Base-by-base conservation (phyloP, 768 basidiomycete species). In the Sistotremastrum niveocremeum region DNA sequence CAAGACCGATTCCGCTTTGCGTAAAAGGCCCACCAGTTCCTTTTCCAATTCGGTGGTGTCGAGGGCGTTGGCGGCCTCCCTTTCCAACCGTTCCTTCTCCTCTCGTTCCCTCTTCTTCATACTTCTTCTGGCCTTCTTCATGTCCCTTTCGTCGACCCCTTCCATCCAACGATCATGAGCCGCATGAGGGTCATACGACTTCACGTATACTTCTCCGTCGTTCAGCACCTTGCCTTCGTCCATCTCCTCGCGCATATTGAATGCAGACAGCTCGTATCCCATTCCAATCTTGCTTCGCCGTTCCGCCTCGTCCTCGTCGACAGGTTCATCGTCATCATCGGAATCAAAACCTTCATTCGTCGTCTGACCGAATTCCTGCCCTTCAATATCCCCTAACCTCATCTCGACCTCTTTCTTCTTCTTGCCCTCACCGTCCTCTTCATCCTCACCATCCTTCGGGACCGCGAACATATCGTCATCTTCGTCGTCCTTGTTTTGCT, bases 161-260 rank as follows among this genome's bases (percentile, higher is more conserved):
- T 90, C 86, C 77, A 99, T 84, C 95, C 95, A 99, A 34, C 76
- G 75, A 63, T 99, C 95, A 60, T 99, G 91, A 36, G 83, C 75
- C 29, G 81, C 88, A 58, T 91, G 84, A 1, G 85, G 86, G 61
- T 99, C 95, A 59, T 82, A 81, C 7, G 81, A 73, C 52, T 84
- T 81, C 42, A 85, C 78, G 58, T 90, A 89, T 56, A 64, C 84
- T 20, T 20, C 20, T 41, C 95, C 95, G 58, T 98, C 94, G 49
- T 84, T 85, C 4, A 87, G 81, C 67, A 99, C 97, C 59, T 90
- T 88, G 36, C 95, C 95, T 64, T 98, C 94, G 57, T 89, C 83
- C 84, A 98, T 93, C 71, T 99, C 95, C 55, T 88, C 84, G 52
- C 91, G 82, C 94, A 99, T 98, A 62, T 99, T 94, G 77, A 99